Base-by-base conservation (phyloP, 768 basidiomycete genomes). In the Pulveroboletus ravenelii region DNA sequence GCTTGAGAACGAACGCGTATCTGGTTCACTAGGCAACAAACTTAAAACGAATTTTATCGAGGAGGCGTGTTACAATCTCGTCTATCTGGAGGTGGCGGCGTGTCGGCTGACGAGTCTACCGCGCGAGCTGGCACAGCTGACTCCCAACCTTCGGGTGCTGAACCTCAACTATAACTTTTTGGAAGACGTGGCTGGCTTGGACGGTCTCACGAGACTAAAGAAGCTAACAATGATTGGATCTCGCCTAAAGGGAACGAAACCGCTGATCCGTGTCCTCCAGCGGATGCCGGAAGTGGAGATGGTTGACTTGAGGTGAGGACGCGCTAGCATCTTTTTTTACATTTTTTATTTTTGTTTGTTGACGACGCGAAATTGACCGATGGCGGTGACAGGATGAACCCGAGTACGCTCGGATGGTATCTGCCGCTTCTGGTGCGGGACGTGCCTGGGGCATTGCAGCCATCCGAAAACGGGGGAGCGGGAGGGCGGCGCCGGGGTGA, bases 141-240 rank as follows among this genome's bases (percentile, higher is more conserved):
- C 84, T 42, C 95, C 96, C 30, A 96, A 94, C 68, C 70, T 97
- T 62, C 84, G 93, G 48, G 85, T 85, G 52, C 73, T 98, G 70
- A 97, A 97, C 75, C 80, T 97, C 57, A 95, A 98, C 76, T 95
- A 96, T 76, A 98, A 98, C 69, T 97, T 94, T 69, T 65, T 98
- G 66, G 82, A 93, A 59, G 84, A 89, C 70, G 70, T 81, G 47
- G 68, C 77, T 55, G 70, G 74, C 44, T 73, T 99, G 50, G 78
- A 78, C 45, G 91, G 89, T 12, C 75, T 97, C 54, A 74, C 70
- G 52, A 74, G 90, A 62, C 70, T 98, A 69, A 79, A 81, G 57
- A 93, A 90, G 74, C 70, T 98, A 62, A 91, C 83, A 39, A 78
- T 93, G 50, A 87, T 98, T 59, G 95, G 93, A 50, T 85, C 80